phyloP scores from a whole-genome alignment of 139 green algal genomes.

The Chlorella sp. region DNA sequence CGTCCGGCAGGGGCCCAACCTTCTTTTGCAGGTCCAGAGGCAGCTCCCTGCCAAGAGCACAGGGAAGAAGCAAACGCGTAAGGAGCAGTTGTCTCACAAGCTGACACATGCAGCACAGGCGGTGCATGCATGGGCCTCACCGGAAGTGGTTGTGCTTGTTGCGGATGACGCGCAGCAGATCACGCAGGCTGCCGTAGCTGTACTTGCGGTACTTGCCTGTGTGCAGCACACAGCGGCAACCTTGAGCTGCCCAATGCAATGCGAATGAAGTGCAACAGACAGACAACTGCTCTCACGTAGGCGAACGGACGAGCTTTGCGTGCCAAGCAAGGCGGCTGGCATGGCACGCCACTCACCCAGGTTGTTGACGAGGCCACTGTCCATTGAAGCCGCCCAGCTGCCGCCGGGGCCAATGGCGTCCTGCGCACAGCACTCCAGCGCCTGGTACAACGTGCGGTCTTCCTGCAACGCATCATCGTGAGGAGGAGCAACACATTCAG shows the following conservation, averaged over 20 bases:
- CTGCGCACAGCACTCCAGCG: constrained; percentile 33
- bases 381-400: constrained; percentile 80
- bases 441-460: constrained; percentile 34
- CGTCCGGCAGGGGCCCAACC: constrained; percentile 72
- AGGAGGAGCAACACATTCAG: not conserved
- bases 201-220: constrained; percentile 67
- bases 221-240: no score
- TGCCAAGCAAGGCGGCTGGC: no score
- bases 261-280: not conserved
- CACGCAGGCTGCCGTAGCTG: constrained; percentile 79
- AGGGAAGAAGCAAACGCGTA: not conserved
- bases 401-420: constrained; percentile 19
- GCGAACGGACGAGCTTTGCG: no score
- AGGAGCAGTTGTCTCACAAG: no score
- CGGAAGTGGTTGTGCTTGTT: constrained; percentile 98
- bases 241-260: not conserved
- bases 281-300: no score
- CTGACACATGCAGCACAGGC: not conserved
- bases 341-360: constrained; percentile 66
- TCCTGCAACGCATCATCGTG: constrained; percentile 11
- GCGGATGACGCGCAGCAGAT: constrained; percentile 97
- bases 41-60: constrained; percentile 73
- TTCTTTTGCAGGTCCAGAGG: constrained; percentile 74
- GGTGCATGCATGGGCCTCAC: not conserved
- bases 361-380: constrained; percentile 85